Conservation (phyloP, 768 basidiomycete genomes). For the Boletus sp. region DNA sequence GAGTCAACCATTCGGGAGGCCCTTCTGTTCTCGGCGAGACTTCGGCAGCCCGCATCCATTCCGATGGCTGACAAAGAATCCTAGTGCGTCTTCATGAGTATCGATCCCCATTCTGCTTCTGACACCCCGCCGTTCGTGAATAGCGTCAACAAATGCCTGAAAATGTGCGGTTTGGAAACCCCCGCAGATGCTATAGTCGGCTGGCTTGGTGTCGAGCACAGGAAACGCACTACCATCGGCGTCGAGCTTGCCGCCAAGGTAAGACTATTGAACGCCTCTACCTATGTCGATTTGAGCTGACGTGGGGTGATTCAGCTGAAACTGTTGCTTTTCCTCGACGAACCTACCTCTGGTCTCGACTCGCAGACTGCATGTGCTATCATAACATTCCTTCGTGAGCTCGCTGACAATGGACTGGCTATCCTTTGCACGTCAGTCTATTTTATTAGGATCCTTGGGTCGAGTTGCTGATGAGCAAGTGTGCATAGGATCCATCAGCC, state of each 20-base stretch:
- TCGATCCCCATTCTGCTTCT: neutral
- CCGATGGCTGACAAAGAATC: constrained; percentile 70
- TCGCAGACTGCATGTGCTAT: constrained; percentile 53
- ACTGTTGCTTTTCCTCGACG: constrained; percentile 56
- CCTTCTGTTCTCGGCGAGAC: constrained; percentile 71
- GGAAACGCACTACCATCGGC: constrained; percentile 58
- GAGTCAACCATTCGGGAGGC: constrained; percentile 81
- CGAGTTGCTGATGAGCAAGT: neutral
- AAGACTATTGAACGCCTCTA: constrained; percentile 2
- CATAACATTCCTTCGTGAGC: constrained; percentile 45
- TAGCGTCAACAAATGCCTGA: constrained; percentile 56
- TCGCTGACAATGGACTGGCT: constrained; percentile 53
- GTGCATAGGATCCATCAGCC: constrained; percentile 30
- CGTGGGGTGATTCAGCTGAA: constrained; percentile 30
- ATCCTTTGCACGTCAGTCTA: constrained; percentile 51
- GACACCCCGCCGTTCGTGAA: neutral
- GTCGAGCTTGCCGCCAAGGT: constrained; percentile 60
- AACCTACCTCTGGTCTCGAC: constrained; percentile 58
- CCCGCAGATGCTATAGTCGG: constrained; percentile 65
- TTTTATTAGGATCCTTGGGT: neutral
- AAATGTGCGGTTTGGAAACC: constrained; percentile 62
- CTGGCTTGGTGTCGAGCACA: constrained; percentile 47
- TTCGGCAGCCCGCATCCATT: constrained; percentile 71
- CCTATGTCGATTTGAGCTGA: neutral
- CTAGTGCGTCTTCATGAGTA: constrained; percentile 51